Evolutionary conservation across 129 eudicot genomes (phyloP).

Genomic region (Ambrosia artemisiifolia): DNA sequence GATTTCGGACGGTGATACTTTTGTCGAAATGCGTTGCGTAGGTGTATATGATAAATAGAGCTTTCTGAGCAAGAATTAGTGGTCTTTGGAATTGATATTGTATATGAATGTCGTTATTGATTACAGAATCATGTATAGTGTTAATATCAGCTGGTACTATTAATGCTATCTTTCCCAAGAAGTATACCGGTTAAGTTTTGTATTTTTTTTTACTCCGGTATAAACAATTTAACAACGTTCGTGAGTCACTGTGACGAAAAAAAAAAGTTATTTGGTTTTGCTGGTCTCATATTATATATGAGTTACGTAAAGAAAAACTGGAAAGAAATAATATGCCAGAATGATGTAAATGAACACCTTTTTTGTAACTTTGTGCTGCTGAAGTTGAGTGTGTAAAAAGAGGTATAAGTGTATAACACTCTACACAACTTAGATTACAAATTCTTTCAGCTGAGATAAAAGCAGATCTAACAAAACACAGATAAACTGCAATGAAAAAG

Average conservation of each 20-base stretch:
- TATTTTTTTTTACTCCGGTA: neutral
- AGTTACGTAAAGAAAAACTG: too few species aligned
- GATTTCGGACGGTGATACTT: neutral
- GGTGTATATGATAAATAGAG: neutral
- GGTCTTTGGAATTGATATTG: neutral
- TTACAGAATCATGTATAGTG: neutral
- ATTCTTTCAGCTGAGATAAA: neutral
- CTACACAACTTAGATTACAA: neutral
- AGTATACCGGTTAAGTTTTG: neutral
- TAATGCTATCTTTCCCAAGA: neutral
- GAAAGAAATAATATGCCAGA: too few species aligned
- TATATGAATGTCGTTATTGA: neutral
- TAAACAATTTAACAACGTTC: neutral
- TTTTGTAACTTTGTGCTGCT: neutral
- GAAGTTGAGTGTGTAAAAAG: neutral
- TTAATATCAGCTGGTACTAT: neutral
- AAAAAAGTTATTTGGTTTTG: neutral
- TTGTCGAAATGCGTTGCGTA: neutral
- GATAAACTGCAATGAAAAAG: neutral
- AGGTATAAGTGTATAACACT: neutral
- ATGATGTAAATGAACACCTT: too few species aligned
- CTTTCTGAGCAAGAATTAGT: neutral
- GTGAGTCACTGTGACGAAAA: slow-evolving; percentile 1
- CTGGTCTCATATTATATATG: too few species aligned
- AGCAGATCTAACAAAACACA: neutral